Evolutionary conservation across 75 land plant genomes (phyloP).

Genomic region (Ceratopteris richardii): DNA sequence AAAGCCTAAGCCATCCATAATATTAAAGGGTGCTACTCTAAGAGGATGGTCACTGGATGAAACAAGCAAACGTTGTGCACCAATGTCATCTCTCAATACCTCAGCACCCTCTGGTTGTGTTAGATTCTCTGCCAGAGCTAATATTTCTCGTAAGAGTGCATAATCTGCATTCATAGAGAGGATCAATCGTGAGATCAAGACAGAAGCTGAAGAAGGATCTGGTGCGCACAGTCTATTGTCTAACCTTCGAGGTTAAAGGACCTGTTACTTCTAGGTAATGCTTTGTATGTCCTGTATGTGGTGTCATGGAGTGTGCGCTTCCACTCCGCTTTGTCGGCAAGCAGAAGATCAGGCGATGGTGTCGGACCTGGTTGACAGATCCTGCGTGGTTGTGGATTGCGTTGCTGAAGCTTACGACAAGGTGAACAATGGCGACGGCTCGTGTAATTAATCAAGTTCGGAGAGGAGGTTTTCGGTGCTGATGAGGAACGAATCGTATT

Average conservation of each 20-base stretch:
- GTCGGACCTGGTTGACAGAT: background rate
- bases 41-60: too few species aligned
- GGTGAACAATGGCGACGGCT: conserved; percentile 1
- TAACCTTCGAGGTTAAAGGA: conserved; percentile 12
- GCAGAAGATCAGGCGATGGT: conserved; percentile 1
- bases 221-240: too few species aligned
- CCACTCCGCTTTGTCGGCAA: conserved; percentile 5
- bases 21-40: too few species aligned
- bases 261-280: conserved; percentile 9
- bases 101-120: conserved; percentile 8
- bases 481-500: background rate
- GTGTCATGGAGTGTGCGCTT: conserved; percentile 11
- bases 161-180: conserved; percentile 5
- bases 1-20: too few species aligned
- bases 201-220: too few species aligned
- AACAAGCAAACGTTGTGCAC: too few species aligned
- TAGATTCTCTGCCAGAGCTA: conserved; percentile 2
- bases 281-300: conserved; percentile 11
- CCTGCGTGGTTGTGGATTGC: background rate
- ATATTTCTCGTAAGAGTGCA: conserved; percentile 9
- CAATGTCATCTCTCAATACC: too few species aligned
- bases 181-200: background rate
- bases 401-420: background rate
- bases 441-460: background rate
- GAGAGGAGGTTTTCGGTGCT: background rate